phyloP scores from a whole-genome alignment of 129 eudicot species.

The Pulicaria dysenterica region DNA sequence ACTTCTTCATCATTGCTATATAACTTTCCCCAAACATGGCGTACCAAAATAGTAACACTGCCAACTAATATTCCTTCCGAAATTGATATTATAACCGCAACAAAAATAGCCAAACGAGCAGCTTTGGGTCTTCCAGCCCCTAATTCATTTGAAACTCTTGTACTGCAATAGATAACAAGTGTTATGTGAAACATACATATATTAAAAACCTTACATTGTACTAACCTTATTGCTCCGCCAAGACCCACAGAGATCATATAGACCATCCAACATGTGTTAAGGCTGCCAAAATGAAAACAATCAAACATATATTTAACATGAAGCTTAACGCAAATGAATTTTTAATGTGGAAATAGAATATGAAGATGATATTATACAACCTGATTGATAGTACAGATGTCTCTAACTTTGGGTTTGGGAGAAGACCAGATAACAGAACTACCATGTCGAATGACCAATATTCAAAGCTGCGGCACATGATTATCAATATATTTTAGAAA shows the following conservation, averaged over 20 bases:
- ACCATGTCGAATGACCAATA: slow-evolving; percentile 87
- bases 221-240: slow-evolving; percentile 81
- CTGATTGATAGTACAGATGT: slow-evolving; percentile 79
- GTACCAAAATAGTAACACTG: slow-evolving; percentile 50
- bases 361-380: slow-evolving; percentile 28
- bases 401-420: slow-evolving; percentile 73
- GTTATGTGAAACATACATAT: slow-evolving; percentile 8
- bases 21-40: slow-evolving; percentile 72
- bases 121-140: slow-evolving; percentile 63
- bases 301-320: background rate
- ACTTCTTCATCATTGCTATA: slow-evolving; percentile 72
- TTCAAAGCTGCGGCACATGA: slow-evolving; percentile 57
- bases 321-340: background rate
- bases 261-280: slow-evolving; percentile 86
- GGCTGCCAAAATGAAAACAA: slow-evolving; percentile 44
- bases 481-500: background rate
- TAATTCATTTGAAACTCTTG: slow-evolving; percentile 76
- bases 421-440: slow-evolving; percentile 76
- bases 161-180: slow-evolving; percentile 39
- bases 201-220: background rate
- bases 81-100: slow-evolving; percentile 53
- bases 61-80: slow-evolving; percentile 54
- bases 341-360: background rate
- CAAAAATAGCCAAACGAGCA: slow-evolving; percentile 56
- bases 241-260: slow-evolving; percentile 79